Evolutionary conservation across 306 rosid species (phyloP), one percentile per base, ranked within the genome.

Genomic region (Abrus pulchellus): DNA sequence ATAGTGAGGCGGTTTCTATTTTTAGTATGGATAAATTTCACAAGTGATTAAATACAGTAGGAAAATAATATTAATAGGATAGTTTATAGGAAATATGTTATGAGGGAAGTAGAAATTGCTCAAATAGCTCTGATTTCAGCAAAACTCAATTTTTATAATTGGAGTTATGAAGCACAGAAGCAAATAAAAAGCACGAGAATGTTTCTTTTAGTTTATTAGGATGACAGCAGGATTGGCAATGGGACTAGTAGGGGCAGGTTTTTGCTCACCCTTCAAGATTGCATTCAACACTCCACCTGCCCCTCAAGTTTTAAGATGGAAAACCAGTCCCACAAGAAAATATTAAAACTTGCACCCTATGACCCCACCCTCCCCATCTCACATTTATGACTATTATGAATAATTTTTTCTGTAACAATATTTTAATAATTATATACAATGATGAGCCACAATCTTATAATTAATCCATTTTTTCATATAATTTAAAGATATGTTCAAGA

Each of bases 11-110:
- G 29, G 14, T 41, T 75, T 60, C n/a, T 12, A 33, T 66, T 43
- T 81, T 13, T 68, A 38, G 57, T 68, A 75, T 48, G 47, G 14
- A 12, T 75, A 76, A 6, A 38, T 45, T 74, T 34, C 50, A 57
- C 36, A 20, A 28, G 29, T 75, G 44, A 47, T 61, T 67, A 40
- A 74, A 56, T 68, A 40, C 81, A 36, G 9, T 44, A 28, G 34
- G 48, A 36, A 48, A 28, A 14, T 66, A 62, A n/a, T 73, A 28
- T 65, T 32, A 27, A 13, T 56, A 12, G 45, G 33, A n/a, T 62
- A 55, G 74, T 30, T 64, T 72, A 40, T 29, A 13, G 47, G 54
- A 44, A n/a, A 13, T 13, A 34, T 45, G 44, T 54, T 43, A 33
- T 30, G 70, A 29, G 11, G 47, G 68, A 34, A 62, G 44, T 65